Evolutionary conservation across 2,329 filamentous ascomycete species (phyloP).

Genomic region (Pseudogymnoascus sp.): DNA sequence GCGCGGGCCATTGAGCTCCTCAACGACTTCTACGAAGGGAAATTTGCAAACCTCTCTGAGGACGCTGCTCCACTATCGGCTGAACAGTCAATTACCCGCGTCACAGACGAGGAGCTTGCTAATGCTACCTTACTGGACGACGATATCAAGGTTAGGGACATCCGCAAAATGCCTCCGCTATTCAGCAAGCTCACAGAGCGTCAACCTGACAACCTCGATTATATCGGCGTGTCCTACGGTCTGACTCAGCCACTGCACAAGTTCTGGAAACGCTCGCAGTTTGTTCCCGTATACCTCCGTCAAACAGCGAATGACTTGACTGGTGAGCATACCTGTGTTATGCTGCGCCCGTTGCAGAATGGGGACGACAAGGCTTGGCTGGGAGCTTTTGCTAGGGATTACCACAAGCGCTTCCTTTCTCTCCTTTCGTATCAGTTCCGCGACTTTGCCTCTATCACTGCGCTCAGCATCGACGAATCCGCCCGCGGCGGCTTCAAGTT

Average conservation of each 20-base stretch:
- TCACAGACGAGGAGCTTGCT: slow-evolving; percentile 74
- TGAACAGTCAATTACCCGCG: slow-evolving; percentile 61
- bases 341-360: slow-evolving; percentile 71
- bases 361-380: slow-evolving; percentile 69
- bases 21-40: slow-evolving; percentile 88
- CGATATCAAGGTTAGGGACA: slow-evolving; percentile 82
- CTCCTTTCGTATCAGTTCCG: slow-evolving; percentile 91
- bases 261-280: slow-evolving; percentile 88
- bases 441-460: slow-evolving; percentile 65
- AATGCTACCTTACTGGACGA: slow-evolving; percentile 71
- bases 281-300: slow-evolving; percentile 83
- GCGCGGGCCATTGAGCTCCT: slow-evolving; percentile 80
- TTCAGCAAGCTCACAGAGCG: slow-evolving; percentile 83
- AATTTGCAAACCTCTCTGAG: slow-evolving; percentile 78
- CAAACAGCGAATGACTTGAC: slow-evolving; percentile 96
- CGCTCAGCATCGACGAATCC: slow-evolving; percentile 81
- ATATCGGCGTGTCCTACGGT: slow-evolving; percentile 91
- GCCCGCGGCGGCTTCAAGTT: slow-evolving; percentile 64
- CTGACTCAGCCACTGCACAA: slow-evolving; percentile 80
- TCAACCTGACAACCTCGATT: slow-evolving; percentile 73
- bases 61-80: slow-evolving; percentile 42
- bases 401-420: slow-evolving; percentile 85
- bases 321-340: slow-evolving; percentile 94
- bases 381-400: slow-evolving; percentile 82
- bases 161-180: slow-evolving; percentile 82